Evolutionary conservation across 1,284 basidiomycete species (phyloP), one percentile per base, ranked within the genome.

Genomic region (Abortiporus biennis): DNA sequence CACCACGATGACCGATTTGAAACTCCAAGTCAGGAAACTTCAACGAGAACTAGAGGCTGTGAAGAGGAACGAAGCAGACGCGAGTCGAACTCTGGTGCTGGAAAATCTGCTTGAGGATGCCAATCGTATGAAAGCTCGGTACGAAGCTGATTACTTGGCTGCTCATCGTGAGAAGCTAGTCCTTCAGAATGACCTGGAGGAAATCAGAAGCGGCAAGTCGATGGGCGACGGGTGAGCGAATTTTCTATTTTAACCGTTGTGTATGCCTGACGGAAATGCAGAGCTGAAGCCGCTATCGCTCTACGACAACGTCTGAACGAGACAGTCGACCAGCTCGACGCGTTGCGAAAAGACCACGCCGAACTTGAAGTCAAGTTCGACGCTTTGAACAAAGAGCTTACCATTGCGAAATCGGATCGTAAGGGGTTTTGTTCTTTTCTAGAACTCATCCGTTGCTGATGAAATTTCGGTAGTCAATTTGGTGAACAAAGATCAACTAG

Each of bases 41-140:
- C 72, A 90, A 56, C 70, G 90, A 15, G 89, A 97, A 55, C 70
- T 97, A 24, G 83, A 85, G 37, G 75, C 78, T 5, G 74, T 84
- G 17, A 73, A 74, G 61, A 80, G 78, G 58, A 83, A 87, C 52
- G 83, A 87, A 55, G 82, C 71, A 8, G 88, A 91, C 54, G 71
- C 78, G 3, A 86, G 83, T 46, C 74, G 80, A 17, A 66, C 92
- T 2, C 60, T 91, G 11, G 89, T 95, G 5, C 68, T 97, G 29
- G 91, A 97, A 66, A 93, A 91, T 52, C 65, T 96, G 45, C 69
- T 98, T 39, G 89, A 92, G 40, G 94, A 97, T 54, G 85, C 92
- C 25, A 92, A 88, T 51, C 73, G 86, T 49, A 86, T 91, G 79
- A 94, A 95, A 66, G 71, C 79, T 27, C 73, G 90, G 21, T 97